Evolutionary conservation across 192 early-diverging fungal genomes (phyloP).

Genomic region (Coemansia sp.): DNA sequence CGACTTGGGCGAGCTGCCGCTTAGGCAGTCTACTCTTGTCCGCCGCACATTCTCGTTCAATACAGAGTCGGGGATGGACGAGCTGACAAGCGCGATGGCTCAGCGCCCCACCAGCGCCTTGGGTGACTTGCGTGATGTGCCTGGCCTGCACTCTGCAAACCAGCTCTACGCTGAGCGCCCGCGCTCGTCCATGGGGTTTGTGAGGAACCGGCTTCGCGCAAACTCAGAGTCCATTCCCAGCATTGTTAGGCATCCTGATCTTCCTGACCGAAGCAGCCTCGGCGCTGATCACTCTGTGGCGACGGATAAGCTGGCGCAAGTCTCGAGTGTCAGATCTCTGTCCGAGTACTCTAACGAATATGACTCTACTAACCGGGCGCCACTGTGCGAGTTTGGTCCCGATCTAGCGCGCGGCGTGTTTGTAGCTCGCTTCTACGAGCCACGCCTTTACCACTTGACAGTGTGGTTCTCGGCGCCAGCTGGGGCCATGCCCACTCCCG

Average conservation of each 20-base stretch:
- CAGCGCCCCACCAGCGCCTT: slow-evolving; percentile 13
- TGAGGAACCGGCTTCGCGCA: neutral
- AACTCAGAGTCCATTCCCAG: neutral
- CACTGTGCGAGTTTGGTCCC: slow-evolving; percentile 11
- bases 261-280: neutral
- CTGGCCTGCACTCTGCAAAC: neutral
- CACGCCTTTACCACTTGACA: slow-evolving; percentile 7
- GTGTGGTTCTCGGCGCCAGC: slow-evolving; percentile 16
- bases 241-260: neutral
- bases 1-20: neutral
- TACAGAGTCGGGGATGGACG: neutral
- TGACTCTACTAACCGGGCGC: neutral
- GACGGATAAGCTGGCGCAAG: neutral
- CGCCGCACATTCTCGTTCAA: slow-evolving; percentile 16
- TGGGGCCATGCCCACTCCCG: neutral
- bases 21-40: neutral
- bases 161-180: slow-evolving; percentile 6
- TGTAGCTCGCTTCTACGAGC: slow-evolving; percentile 12
- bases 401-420: slow-evolving; percentile 13
- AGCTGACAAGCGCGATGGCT: neutral
- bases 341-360: neutral
- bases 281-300: neutral
- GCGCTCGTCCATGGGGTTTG: slow-evolving; percentile 24
- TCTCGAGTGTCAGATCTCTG: neutral
- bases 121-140: neutral